phyloP scores from a whole-genome alignment of 2,329 filamentous ascomycete species.

The Colletotrichum sp. region DNA sequence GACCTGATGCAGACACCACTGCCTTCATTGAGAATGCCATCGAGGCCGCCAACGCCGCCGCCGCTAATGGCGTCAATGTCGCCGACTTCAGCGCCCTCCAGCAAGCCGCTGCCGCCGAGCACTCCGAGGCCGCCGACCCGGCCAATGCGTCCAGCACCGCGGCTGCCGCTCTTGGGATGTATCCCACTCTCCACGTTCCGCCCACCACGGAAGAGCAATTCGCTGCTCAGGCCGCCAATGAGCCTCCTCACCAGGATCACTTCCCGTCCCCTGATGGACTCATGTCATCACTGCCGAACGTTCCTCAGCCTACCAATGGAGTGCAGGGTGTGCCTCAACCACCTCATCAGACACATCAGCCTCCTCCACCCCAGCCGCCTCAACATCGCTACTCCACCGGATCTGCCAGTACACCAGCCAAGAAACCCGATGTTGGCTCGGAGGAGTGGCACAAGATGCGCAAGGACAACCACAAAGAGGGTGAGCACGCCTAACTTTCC shows the following conservation, averaged over 20 bases:
- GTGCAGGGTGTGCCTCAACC: constrained; percentile 13
- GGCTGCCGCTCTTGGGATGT: constrained; percentile 64
- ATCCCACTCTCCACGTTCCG: constrained; percentile 64
- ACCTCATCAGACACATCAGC: constrained; percentile 12
- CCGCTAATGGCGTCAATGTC: constrained; percentile 48
- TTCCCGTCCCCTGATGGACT: constrained; percentile 37
- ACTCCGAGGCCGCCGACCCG: constrained; percentile 53
- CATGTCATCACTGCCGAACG: constrained; percentile 13
- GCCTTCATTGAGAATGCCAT: constrained; percentile 62
- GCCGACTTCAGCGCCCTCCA: constrained; percentile 63
- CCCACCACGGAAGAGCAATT: constrained; percentile 65
- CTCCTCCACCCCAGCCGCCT: constrained; percentile 26
- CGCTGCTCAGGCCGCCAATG: constrained; percentile 52
- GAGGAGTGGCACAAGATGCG: constrained; percentile 98
- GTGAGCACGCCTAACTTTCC: constrained; percentile 52
- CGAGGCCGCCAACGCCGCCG: constrained; percentile 44
- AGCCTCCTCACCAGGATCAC: constrained; percentile 41
- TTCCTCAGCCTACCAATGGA: constrained; percentile 18
- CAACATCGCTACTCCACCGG: constrained; percentile 36
- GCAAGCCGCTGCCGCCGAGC: constrained; percentile 54
- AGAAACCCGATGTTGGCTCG: constrained; percentile 89
- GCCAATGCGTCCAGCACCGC: constrained; percentile 64
- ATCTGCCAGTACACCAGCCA: constrained; percentile 45
- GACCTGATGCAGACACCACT: constrained; percentile 47
- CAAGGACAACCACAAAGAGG: constrained; percentile 99